Percentiles rank a stretch among this genome's conserved stretches.
phyloP scores from a whole-genome alignment of 148 eudicot genomes.

The Rhododendron henanense region DNA sequence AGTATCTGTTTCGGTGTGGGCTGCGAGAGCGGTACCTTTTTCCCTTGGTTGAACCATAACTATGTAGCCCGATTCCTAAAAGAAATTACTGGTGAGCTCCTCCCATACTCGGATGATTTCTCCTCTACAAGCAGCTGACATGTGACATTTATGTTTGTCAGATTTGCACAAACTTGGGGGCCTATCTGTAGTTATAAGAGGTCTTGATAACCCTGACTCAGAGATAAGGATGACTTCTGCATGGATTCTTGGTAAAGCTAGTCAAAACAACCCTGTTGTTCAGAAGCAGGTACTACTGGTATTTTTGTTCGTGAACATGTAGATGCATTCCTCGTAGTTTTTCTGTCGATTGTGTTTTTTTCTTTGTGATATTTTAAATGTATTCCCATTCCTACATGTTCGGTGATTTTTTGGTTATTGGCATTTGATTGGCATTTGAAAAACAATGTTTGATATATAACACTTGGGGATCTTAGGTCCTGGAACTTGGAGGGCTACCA shows the following conservation, averaged over 20 bases:
- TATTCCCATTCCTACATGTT: not conserved
- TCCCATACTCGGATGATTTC: not conserved
- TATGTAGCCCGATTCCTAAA: no score
- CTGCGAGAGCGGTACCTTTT: no score
- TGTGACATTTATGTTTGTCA: conserved; percentile 24
- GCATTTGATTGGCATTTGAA: not conserved
- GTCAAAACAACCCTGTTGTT: conserved; percentile 83
- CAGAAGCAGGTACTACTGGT: conserved; percentile 64
- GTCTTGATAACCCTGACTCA: conserved; percentile 51
- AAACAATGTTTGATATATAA: not conserved
- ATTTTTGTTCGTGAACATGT: conserved; percentile 1
- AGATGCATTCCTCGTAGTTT: not conserved
- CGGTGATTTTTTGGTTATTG: not conserved
- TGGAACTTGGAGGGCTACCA: conserved; percentile 54
- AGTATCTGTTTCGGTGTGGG: no score
- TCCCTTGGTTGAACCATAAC: no score
- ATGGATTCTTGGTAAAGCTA: conserved; percentile 82
- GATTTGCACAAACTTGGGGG: conserved; percentile 89
- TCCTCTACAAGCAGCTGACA: conserved; percentile 6
- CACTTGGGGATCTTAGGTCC: conserved; percentile 36
- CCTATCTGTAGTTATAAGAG: conserved; percentile 49
- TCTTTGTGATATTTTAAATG: not conserved
- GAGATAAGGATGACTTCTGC: conserved; percentile 75
- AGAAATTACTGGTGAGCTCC: not conserved
- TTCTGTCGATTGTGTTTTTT: not conserved